These are phyloP conservation scores for Apiospora phragmitis DNA, from an alignment of 2,329 filamentous ascomycete genomes.

Conservation along the genomic window DNA sequence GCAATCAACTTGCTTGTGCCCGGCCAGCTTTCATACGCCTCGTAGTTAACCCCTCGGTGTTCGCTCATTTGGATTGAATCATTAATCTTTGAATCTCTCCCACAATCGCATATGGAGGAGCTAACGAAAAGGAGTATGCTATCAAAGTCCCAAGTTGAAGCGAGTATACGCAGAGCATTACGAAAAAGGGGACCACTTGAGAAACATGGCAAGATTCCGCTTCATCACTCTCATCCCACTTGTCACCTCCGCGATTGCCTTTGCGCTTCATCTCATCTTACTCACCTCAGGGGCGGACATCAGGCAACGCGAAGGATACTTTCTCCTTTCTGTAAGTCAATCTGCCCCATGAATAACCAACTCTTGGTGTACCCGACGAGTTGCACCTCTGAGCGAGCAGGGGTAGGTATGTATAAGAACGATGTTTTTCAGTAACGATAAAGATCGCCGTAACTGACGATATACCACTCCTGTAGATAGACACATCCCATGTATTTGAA, in stretches of 20 bases:
- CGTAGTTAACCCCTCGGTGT: background rate
- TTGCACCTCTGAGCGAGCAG: too few relatives aligned
- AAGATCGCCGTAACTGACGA: background rate
- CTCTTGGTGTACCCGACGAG: background rate
- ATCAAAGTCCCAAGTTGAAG: background rate
- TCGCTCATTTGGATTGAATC: background rate
- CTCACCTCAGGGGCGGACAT: background rate
- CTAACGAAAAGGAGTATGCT: background rate
- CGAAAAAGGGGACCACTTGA: background rate
- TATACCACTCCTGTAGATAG: background rate
- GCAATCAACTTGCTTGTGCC: background rate
- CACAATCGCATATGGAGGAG: background rate
- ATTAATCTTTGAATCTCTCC: background rate
- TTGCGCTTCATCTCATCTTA: background rate
- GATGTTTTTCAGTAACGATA: too few relatives aligned
- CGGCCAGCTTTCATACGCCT: background rate
- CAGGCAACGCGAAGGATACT: background rate
- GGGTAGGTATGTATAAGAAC: too few relatives aligned
- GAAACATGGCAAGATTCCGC: background rate
- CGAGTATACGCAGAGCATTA: background rate
- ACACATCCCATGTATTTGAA: background rate
- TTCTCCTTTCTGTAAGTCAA: background rate
- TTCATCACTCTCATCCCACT: background rate
- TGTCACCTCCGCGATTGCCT: constrained; percentile 2
- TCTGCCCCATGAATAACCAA: background rate